phyloP scores from a whole-genome alignment of 176 grass and related monocot genomes.

The Avena sativa region DNA sequence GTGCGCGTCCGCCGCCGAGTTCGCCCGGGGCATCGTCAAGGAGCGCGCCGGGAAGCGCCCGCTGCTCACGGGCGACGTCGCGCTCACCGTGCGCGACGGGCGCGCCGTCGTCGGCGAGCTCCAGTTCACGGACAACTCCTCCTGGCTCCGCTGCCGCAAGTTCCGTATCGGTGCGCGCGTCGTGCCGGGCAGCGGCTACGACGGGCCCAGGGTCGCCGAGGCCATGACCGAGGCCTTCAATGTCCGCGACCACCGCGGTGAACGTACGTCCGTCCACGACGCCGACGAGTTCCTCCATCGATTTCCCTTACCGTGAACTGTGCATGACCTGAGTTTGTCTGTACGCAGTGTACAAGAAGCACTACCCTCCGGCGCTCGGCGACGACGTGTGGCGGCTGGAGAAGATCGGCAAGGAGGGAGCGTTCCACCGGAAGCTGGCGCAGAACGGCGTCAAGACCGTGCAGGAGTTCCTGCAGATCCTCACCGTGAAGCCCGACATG shows the following conservation, averaged over 20 bases:
- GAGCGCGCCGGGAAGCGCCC: slow-evolving; percentile 80
- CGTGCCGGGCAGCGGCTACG: slow-evolving; percentile 33
- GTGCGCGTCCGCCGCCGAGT: slow-evolving; percentile 55
- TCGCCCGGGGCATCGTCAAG: slow-evolving; percentile 56
- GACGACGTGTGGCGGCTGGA: slow-evolving; percentile 93
- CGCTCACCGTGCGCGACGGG: slow-evolving; percentile 57
- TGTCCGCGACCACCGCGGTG: slow-evolving; percentile 86
- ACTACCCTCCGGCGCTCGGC: slow-evolving; percentile 66
- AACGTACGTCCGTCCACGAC: slow-evolving; percentile 48
- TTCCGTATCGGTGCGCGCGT: slow-evolving; percentile 79
- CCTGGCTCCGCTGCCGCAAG: slow-evolving; percentile 77
- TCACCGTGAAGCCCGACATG: slow-evolving; percentile 29
- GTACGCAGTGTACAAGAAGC: slow-evolving; percentile 77
- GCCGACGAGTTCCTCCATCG: too few species aligned
- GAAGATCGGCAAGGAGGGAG: slow-evolving; percentile 78
- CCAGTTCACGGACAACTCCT: slow-evolving; percentile 88
- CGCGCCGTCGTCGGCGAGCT: slow-evolving; percentile 57
- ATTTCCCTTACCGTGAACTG: too few species aligned
- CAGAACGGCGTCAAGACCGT: neutral
- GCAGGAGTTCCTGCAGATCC: too few species aligned
- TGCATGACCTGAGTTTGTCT: neutral
- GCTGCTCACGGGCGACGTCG: slow-evolving; percentile 77
- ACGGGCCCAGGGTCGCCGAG: slow-evolving; percentile 65
- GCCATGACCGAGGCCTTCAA: slow-evolving; percentile 74
- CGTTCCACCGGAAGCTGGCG: slow-evolving; percentile 71